Conservation (phyloP, 352 stramenopile species). For the Blastocystis sp. region DNA sequence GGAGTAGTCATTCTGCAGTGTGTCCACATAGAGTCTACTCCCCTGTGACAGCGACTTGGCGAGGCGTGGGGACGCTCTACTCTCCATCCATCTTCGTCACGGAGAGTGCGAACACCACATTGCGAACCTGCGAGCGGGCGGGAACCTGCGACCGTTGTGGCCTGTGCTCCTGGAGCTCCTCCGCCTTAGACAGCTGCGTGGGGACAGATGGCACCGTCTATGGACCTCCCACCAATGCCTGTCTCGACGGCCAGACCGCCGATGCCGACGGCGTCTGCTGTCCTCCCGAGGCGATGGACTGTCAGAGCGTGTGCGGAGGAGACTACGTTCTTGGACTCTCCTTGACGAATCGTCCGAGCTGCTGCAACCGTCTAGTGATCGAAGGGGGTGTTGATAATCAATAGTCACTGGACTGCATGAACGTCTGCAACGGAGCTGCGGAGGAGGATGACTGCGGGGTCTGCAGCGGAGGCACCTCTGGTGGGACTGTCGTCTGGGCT, state of each 20-base stretch:
- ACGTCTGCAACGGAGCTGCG: background rate
- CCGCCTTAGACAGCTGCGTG: background rate
- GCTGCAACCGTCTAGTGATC: background rate
- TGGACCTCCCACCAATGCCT: background rate
- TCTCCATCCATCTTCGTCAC: too few species aligned
- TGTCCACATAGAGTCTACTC: background rate
- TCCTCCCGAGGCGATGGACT: background rate
- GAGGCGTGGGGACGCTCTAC: too few species aligned
- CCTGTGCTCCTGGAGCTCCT: background rate
- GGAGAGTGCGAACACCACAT: too few species aligned
- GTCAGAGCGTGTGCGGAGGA: background rate
- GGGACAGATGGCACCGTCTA: background rate
- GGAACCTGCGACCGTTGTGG: background rate
- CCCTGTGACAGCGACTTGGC: too few species aligned
- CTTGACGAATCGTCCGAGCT: too few species aligned
- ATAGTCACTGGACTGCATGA: slow-evolving; percentile 16
- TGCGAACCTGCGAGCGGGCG: background rate
- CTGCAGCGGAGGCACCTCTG: slow-evolving; percentile 29
- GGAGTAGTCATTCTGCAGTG: background rate
- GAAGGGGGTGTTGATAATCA: background rate
- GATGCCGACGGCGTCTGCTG: background rate
- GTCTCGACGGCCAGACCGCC: background rate
- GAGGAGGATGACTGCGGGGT: background rate
- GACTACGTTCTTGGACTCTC: background rate
- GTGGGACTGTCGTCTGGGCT: background rate